Conservation (phyloP, 2,329 filamentous ascomycete genomes). For the Verticillium albo-atrum region DNA sequence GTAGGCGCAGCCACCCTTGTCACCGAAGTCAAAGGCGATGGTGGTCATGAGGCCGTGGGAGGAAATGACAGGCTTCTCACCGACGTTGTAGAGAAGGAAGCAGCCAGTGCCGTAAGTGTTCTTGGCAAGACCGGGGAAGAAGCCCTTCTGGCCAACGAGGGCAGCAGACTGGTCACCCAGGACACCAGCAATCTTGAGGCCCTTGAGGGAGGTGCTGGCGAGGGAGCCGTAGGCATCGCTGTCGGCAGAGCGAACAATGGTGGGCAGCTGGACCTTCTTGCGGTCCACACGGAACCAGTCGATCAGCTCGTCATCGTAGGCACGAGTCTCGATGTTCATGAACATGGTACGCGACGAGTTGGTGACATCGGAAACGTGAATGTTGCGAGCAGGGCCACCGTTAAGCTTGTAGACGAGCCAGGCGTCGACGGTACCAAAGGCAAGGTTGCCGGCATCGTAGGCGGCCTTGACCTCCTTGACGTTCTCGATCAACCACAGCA, state of each 20-base stretch:
- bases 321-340: conserved; percentile 71
- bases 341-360: conserved; percentile 89
- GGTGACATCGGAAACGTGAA: conserved; percentile 73
- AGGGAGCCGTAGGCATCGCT: conserved; percentile 63
- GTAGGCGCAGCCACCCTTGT: conserved; percentile 58
- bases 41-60: conserved; percentile 72
- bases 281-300: conserved; percentile 71
- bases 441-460: conserved; percentile 66
- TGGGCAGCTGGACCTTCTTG: conserved; percentile 67
- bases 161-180: conserved; percentile 79
- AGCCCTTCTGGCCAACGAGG: conserved; percentile 74
- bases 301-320: conserved; percentile 70
- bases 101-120: conserved; percentile 86
- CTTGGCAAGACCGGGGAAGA: conserved; percentile 71
- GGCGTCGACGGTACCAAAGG: conserved; percentile 76
- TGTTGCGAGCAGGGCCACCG: conserved; percentile 58
- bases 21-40: conserved; percentile 72
- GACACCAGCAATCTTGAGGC: conserved; percentile 69
- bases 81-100: conserved; percentile 80
- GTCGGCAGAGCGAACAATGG: conserved; percentile 72
- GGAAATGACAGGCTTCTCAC: conserved; percentile 73
- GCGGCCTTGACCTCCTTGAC: conserved; percentile 61
- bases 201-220: conserved; percentile 56
- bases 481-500: conserved; percentile 73
- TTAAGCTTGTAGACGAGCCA: conserved; percentile 81